phyloP scores from a whole-genome alignment of 768 basidiomycete genomes.

The Boletus speciosus region DNA sequence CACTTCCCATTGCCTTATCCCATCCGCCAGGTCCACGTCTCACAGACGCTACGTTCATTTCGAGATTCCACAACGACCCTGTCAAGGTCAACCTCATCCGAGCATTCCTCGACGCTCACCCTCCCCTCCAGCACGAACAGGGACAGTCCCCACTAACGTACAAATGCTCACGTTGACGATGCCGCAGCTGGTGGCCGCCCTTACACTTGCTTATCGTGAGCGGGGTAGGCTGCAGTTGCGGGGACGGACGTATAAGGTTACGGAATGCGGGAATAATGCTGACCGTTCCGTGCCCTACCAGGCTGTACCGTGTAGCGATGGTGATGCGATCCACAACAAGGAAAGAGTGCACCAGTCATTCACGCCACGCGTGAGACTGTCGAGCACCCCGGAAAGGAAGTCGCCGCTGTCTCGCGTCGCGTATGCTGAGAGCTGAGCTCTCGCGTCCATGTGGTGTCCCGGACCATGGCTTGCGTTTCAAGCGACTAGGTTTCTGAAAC shows the following conservation, averaged over 20 bases:
- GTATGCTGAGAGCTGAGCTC: constrained; percentile 22
- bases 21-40: not conserved
- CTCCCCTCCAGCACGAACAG: constrained; percentile 20
- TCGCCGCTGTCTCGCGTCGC: constrained; percentile 25
- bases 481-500: not conserved
- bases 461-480: not conserved
- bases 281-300: constrained; percentile 9
- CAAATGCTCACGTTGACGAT: constrained; percentile 25
- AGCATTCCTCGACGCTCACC: constrained; percentile 22
- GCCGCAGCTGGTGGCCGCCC: constrained; percentile 31
- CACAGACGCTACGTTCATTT: constrained; percentile 25
- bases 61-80: constrained; percentile 5
- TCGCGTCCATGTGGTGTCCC: not conserved
- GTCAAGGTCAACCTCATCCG: constrained; percentile 1
- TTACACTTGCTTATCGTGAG: constrained; percentile 27
- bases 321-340: not conserved
- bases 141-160: not conserved
- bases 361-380: constrained; percentile 9
- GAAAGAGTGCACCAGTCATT: constrained; percentile 1
- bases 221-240: constrained; percentile 19
- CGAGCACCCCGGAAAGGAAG: constrained; percentile 16
- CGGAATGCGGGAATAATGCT: constrained; percentile 8
- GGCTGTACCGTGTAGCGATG: not conserved
- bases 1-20: constrained; percentile 1
- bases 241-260: constrained; percentile 7